phyloP scores from a whole-genome alignment of 495 filamentous ascomycete genomes.

The Lindgomyces ingoldianus region DNA sequence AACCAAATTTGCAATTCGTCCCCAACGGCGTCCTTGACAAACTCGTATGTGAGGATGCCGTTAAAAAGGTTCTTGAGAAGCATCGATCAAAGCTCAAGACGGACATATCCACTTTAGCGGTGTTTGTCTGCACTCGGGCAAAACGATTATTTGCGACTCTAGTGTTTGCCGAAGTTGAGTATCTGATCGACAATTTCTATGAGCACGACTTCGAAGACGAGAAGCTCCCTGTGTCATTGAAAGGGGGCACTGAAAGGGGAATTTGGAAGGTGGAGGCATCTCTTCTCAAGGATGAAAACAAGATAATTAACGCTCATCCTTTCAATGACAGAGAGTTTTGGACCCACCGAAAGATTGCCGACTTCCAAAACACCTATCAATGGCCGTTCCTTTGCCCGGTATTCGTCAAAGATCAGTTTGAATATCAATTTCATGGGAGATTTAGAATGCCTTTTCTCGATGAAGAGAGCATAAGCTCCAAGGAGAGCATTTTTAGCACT shows the following conservation, averaged over 20 bases:
- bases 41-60: background rate
- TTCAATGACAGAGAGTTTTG: too few species aligned
- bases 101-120: background rate
- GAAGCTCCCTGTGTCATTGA: constrained; percentile 6
- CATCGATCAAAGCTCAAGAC: too few species aligned
- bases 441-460: constrained; percentile 10
- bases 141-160: constrained; percentile 6
- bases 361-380: too few species aligned
- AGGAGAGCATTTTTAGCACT: background rate
- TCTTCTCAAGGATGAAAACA: too few species aligned
- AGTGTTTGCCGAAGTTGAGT: background rate
- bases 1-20: background rate
- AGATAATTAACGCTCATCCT: too few species aligned
- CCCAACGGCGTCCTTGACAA: background rate
- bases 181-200: constrained; percentile 7
- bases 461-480: background rate
- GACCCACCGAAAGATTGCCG: too few species aligned
- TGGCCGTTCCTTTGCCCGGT: constrained; percentile 4
- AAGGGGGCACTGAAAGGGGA: too few species aligned
- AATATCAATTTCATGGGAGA: background rate
- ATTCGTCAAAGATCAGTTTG: background rate
- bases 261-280: too few species aligned
- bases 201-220: background rate
- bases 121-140: constrained; percentile 5
- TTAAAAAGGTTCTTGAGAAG: background rate